These are phyloP conservation scores for Globisporangium cederbergense DNA, from an alignment of 352 stramenopile genomes.

Conservation along the genomic window DNA sequence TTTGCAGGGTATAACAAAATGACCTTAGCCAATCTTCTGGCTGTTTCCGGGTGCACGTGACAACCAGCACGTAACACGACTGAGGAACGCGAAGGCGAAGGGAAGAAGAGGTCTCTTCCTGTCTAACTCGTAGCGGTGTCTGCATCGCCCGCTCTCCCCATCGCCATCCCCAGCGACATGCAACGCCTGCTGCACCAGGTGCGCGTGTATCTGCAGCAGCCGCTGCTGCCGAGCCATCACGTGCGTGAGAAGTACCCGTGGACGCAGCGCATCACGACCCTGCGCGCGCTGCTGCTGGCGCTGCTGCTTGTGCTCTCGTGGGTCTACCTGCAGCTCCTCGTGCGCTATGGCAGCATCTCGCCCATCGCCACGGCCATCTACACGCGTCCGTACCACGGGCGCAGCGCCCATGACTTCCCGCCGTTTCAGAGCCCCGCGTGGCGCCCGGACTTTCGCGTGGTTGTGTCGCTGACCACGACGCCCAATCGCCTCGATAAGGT, in stretches of 20 bases:
- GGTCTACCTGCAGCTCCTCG: slow-evolving; percentile 61
- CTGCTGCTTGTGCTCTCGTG: slow-evolving; percentile 30
- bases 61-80: neutral
- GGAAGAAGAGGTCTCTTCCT: neutral
- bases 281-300: slow-evolving; percentile 28
- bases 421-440: slow-evolving; percentile 30
- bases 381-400: slow-evolving; percentile 55
- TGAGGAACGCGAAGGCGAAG: neutral
- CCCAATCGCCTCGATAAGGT: slow-evolving; percentile 70
- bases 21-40: neutral
- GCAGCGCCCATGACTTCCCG: slow-evolving; percentile 35
- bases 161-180: slow-evolving; percentile 9
- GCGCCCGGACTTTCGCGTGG: slow-evolving; percentile 71
- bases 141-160: neutral
- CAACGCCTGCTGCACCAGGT: slow-evolving; percentile 26
- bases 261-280: slow-evolving; percentile 39
- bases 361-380: slow-evolving; percentile 60
- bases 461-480: slow-evolving; percentile 79
- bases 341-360: slow-evolving; percentile 77
- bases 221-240: slow-evolving; percentile 46
- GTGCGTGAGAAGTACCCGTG: slow-evolving; percentile 25
- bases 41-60: neutral
- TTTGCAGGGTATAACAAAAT: neutral
- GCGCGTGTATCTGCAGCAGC: slow-evolving; percentile 61
- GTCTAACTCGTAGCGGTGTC: neutral